Evolutionary conservation across 441 rosid species (phyloP).

Genomic region (Aquilaria agallochum): DNA sequence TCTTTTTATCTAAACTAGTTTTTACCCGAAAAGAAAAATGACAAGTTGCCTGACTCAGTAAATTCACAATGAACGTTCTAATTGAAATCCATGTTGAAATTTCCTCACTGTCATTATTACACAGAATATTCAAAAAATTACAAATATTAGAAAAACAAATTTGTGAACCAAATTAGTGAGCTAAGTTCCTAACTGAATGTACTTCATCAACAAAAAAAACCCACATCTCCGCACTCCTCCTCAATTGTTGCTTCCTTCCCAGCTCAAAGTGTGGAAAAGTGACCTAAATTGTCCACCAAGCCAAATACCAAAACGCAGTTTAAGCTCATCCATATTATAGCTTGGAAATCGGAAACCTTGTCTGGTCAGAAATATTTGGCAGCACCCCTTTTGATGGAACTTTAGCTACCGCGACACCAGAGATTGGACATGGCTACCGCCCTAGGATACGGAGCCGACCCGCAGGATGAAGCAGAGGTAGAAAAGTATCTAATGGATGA

Average conservation of each 20-base stretch:
- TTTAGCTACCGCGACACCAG: constrained; percentile 9
- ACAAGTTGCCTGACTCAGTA: no score
- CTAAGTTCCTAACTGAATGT: constrained; percentile 5
- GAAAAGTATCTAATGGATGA: constrained; percentile 10
- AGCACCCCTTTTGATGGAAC: constrained; percentile 15
- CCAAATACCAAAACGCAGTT: constrained; percentile 36
- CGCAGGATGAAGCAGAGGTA: constrained; percentile 16
- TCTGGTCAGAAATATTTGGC: constrained; percentile 5
- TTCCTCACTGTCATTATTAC: constrained; percentile 1
- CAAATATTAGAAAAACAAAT: constrained; percentile 5
- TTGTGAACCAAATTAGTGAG: constrained; percentile 10
- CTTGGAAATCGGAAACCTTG: constrained; percentile 21
- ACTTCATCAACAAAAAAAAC: not conserved
- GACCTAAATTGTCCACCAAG: constrained; percentile 16
- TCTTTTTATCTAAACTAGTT: no score
- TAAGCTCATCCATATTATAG: constrained; percentile 25
- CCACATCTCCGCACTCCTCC: not conserved
- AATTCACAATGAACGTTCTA: no score
- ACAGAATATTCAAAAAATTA: constrained; percentile 6
- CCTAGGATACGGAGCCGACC: constrained; percentile 23
- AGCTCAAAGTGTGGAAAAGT: not conserved
- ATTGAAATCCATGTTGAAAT: no score
- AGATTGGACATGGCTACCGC: constrained; percentile 12
- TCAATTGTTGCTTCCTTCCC: not conserved
- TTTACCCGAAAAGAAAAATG: no score